Conservation (phyloP, 495 filamentous ascomycete species). For the Hypoxylon rickii region DNA sequence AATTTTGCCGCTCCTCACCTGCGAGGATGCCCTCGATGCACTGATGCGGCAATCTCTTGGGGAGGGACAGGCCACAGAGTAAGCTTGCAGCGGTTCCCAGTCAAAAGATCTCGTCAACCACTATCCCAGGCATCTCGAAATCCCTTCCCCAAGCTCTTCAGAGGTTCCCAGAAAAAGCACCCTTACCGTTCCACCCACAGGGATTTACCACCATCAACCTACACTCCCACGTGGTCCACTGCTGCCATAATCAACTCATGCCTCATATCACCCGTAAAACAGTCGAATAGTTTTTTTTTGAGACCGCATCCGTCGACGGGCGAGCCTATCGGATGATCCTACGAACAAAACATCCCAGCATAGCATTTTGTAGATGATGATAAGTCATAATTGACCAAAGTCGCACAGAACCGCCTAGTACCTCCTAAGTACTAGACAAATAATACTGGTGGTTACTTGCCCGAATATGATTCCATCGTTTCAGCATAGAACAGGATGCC, state of each 20-base stretch:
- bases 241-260: background rate
- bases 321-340: no score
- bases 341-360: no score
- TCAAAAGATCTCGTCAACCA: constrained; percentile 32
- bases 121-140: constrained; percentile 18
- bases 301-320: background rate
- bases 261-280: background rate
- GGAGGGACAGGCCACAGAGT: constrained; percentile 17
- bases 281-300: background rate
- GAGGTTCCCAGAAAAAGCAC: constrained; percentile 5
- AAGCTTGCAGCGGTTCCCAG: constrained; percentile 35
- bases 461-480: background rate
- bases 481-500: background rate
- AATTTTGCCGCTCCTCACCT: constrained; percentile 34
- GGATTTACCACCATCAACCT: constrained; percentile 29
- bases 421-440: background rate
- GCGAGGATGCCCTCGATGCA: constrained; percentile 28
- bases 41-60: constrained; percentile 24
- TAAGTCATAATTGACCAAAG: no score
- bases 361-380: no score
- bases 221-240: constrained; percentile 18
- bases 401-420: no score
- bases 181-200: constrained; percentile 23
- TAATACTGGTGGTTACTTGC: no score
- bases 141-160: constrained; percentile 17